These are phyloP conservation scores for Rubus parviflorus DNA, from an alignment of 306 rosid genomes.

Conservation along the genomic window DNA sequence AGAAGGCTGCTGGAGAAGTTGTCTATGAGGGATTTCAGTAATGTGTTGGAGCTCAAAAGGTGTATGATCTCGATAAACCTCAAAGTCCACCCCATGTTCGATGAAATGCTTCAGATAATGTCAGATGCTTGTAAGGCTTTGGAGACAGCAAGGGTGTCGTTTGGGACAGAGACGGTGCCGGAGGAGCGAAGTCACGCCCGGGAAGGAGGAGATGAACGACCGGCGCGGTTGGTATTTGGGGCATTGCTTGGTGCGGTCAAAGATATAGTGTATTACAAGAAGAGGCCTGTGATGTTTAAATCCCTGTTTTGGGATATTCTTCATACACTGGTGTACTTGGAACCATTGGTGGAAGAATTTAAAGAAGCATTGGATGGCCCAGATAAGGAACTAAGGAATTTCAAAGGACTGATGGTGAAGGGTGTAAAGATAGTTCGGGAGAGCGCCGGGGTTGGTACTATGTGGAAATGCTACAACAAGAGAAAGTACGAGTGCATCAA, in stretches of 20 bases:
- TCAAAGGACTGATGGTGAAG: neutral
- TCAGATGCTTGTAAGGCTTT: neutral
- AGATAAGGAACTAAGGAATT: neutral
- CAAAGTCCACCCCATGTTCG: neutral
- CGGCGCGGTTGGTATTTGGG: neutral
- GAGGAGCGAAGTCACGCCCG: neutral
- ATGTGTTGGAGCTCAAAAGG: neutral
- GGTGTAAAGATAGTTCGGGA: neutral
- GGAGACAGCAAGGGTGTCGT: neutral
- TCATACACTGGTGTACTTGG: neutral
- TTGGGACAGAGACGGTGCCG: neutral
- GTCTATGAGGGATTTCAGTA: neutral
- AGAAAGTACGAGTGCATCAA: constrained; percentile 1
- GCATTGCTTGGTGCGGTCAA: neutral
- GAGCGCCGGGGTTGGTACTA: neutral
- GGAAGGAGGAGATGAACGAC: neutral
- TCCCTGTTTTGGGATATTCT: neutral
- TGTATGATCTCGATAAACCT: neutral
- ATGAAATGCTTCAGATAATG: neutral
- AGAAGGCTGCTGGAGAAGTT: neutral
- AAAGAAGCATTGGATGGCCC: neutral
- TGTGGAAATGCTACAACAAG: neutral
- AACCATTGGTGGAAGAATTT: neutral
- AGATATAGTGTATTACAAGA: neutral
- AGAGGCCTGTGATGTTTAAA: neutral